Conservation (phyloP, 129 eudicot species). For the Erigeron canadensis region DNA sequence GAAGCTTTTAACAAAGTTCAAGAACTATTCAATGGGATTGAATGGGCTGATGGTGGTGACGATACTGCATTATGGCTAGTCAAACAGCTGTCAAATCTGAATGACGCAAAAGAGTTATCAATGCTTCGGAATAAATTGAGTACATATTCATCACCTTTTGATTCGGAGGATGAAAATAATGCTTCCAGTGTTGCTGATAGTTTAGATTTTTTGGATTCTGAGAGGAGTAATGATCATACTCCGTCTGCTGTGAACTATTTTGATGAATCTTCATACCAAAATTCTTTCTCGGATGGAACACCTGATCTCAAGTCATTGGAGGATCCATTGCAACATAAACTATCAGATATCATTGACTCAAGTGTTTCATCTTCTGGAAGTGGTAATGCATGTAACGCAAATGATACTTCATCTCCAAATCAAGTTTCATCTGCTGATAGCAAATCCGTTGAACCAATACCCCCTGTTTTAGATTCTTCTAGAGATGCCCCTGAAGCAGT, state of each 20-base stretch:
- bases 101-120: conserved; percentile 79
- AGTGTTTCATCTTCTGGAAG: conserved; percentile 29
- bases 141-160: conserved; percentile 71
- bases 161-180: conserved; percentile 90
- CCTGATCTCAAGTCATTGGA: conserved; percentile 43
- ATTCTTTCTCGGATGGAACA: conserved; percentile 53
- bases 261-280: conserved; percentile 59
- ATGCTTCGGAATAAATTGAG: conserved; percentile 64
- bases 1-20: conserved; percentile 98
- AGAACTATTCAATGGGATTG: conserved; percentile 88
- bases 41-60: conserved; percentile 85
- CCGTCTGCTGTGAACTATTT: conserved; percentile 40
- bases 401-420: conserved; percentile 29
- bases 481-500: conserved; percentile 25
- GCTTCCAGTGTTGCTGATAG: conserved; percentile 91
- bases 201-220: conserved; percentile 80
- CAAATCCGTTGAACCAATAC: conserved; percentile 6
- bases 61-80: conserved; percentile 95
- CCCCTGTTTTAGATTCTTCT: conserved; percentile 16
- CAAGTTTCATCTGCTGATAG: conserved; percentile 24
- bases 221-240: conserved; percentile 45
- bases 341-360: conserved; percentile 34
- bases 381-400: conserved; percentile 33
- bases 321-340: conserved; percentile 32
- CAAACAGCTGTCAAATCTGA: conserved; percentile 72